These are phyloP conservation scores for Phytophthora sp. DNA, from an alignment of 352 stramenopile genomes.

Conservation along the genomic window DNA sequence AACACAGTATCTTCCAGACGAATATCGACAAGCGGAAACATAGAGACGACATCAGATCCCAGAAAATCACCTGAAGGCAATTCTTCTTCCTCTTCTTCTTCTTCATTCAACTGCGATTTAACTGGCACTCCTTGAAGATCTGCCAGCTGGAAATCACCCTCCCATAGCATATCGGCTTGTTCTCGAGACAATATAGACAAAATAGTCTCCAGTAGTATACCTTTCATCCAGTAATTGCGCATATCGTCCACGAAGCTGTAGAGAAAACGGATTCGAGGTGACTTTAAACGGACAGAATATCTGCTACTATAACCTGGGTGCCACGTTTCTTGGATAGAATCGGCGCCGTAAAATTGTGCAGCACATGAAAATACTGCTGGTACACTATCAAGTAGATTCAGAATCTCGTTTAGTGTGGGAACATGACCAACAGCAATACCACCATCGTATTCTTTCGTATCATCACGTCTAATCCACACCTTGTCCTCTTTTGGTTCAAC, in stretches of 20 bases:
- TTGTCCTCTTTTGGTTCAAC: conserved; percentile 28
- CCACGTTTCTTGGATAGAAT: conserved; percentile 82
- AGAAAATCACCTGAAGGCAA: conserved; percentile 32
- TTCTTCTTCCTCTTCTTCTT: conserved; percentile 11
- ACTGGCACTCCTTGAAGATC: conserved; percentile 27
- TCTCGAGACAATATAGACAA: conserved; percentile 66
- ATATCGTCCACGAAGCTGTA: conserved; percentile 87
- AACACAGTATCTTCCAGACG: conserved; percentile 71
- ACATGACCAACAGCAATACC: conserved; percentile 48
- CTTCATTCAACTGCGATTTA: conserved; percentile 16
- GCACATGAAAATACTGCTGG: conserved; percentile 80
- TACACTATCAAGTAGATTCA: conserved; percentile 55
- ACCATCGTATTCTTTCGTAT: conserved; percentile 13
- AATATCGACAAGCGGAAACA: conserved; percentile 82
- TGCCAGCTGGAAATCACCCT: conserved; percentile 73
- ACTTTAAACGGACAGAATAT: conserved; percentile 76
- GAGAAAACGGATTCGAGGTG: conserved; percentile 80
- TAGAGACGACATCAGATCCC: conserved; percentile 77
- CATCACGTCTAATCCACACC: conserved; percentile 12
- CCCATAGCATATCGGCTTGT: conserved; percentile 68
- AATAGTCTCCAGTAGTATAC: conserved; percentile 66
- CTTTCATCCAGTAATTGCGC: conserved; percentile 74
- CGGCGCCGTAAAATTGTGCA: conserved; percentile 76
- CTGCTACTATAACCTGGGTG: conserved; percentile 83
- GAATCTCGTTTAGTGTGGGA: conserved; percentile 63